phyloP scores from a whole-genome alignment of 1,139 yeast genomes.

The Diutina ranongensis region DNA sequence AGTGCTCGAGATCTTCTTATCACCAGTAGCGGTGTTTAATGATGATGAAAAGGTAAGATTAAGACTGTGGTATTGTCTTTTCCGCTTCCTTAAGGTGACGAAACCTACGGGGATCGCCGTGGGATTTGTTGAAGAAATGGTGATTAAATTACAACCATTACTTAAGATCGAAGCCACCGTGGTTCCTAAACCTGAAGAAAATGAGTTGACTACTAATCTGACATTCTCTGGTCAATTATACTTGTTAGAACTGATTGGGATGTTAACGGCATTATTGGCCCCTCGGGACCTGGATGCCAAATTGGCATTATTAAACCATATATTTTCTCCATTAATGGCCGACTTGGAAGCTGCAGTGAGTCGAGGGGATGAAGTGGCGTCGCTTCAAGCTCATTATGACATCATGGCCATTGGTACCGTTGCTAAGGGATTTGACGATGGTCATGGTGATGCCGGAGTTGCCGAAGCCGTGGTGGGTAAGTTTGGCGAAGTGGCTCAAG shows the following conservation, averaged over 20 bases:
- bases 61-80: slow-evolving; percentile 85
- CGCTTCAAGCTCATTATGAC: slow-evolving; percentile 71
- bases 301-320: slow-evolving; percentile 35
- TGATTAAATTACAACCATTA: slow-evolving; percentile 34
- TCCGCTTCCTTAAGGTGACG: slow-evolving; percentile 68
- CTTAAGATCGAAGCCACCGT: slow-evolving; percentile 49
- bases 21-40: slow-evolving; percentile 40
- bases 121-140: slow-evolving; percentile 23
- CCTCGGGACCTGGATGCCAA: slow-evolving; percentile 24
- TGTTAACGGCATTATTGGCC: slow-evolving; percentile 40
- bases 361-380: slow-evolving; percentile 18
- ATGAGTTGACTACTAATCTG: slow-evolving; percentile 39
- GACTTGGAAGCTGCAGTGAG: slow-evolving; percentile 57
- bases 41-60: slow-evolving; percentile 59
- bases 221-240: slow-evolving; percentile 67
- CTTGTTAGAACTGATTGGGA: slow-evolving; percentile 71
- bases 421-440: slow-evolving; percentile 63
- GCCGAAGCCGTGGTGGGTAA: background rate
- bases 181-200: slow-evolving; percentile 40
- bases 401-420: slow-evolving; percentile 85
- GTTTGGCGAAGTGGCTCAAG: slow-evolving; percentile 3
- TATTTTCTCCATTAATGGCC: slow-evolving; percentile 69
- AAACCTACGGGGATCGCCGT: slow-evolving; percentile 44
- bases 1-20: slow-evolving; percentile 54
- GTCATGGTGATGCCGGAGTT: background rate